These are phyloP conservation scores for Hanseniaspora uvarum DNA, from an alignment of 1,139 yeast species.

Conservation along the genomic window DNA sequence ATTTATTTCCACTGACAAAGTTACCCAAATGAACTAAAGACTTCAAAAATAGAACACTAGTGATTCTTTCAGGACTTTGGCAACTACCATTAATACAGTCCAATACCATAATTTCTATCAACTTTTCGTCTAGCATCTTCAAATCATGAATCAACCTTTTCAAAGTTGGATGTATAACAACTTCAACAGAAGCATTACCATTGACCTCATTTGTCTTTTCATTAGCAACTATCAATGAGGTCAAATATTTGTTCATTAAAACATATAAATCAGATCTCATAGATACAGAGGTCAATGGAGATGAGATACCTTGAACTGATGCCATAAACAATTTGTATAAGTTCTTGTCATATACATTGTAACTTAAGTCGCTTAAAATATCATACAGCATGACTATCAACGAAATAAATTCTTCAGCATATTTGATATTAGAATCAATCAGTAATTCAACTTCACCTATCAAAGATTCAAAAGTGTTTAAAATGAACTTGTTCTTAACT, in stretches of 20 bases:
- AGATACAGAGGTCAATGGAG: conserved; percentile 56
- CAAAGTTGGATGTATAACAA: conserved; percentile 27
- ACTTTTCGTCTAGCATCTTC: conserved; percentile 48
- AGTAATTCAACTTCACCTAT: conserved; percentile 70
- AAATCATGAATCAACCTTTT: conserved; percentile 44
- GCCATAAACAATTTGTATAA: conserved; percentile 62
- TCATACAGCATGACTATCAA: conserved; percentile 63
- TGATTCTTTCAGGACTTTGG: conserved; percentile 68
- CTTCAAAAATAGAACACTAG: conserved; percentile 65
- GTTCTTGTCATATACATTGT: conserved; percentile 35
- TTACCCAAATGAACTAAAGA: conserved; percentile 53
- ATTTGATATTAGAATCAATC: conserved; percentile 52
- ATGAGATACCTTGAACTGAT: conserved; percentile 59
- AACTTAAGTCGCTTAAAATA: conserved; percentile 43
- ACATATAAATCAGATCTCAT: conserved; percentile 73
- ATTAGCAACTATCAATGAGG: conserved; percentile 37
- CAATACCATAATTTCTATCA: conserved; percentile 56
- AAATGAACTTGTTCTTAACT: conserved; percentile 49
- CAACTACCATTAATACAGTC: conserved; percentile 59
- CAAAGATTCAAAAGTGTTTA: conserved; percentile 65
- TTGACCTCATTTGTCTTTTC: neutral
- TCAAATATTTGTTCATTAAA: conserved; percentile 55
- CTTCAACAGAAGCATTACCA: conserved; percentile 23
- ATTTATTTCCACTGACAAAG: conserved; percentile 31
- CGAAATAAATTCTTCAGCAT: conserved; percentile 69